Evolutionary conservation across 495 filamentous ascomycete species (phyloP).

Genomic region (Neurospora tetrasperma): DNA sequence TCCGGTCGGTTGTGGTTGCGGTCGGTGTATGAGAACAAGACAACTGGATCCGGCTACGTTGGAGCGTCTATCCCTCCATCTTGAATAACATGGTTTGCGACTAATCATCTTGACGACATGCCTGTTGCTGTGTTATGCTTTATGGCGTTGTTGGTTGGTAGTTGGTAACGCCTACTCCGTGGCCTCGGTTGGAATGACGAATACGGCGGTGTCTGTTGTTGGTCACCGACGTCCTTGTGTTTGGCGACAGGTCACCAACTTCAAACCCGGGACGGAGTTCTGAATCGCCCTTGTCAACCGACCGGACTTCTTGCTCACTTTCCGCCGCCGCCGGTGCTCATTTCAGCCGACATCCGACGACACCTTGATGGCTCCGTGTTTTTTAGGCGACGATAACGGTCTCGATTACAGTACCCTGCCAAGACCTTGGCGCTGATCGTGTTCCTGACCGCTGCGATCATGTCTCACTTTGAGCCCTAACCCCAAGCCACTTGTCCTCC

Average conservation of each 20-base stretch:
- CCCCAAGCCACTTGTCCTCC: background rate
- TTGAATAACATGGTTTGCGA: background rate
- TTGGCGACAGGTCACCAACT: background rate
- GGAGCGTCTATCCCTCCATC: background rate
- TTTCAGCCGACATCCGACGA: background rate
- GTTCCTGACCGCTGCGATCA: background rate
- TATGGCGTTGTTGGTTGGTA: too few species aligned
- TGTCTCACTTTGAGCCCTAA: background rate
- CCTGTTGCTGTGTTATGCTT: background rate
- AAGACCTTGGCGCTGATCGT: background rate
- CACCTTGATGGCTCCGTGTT: background rate
- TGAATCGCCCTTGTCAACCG: background rate
- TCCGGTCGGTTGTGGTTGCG: background rate
- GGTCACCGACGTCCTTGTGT: background rate
- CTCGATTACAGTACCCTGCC: background rate
- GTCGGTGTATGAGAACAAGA: too few species aligned
- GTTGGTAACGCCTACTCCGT: background rate
- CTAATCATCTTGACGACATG: background rate
- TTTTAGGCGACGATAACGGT: background rate
- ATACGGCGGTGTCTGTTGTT: background rate
- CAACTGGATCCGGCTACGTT: background rate
- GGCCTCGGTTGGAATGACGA: background rate
- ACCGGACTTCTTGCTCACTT: background rate
- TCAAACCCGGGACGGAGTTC: background rate
- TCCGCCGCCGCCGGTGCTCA: background rate